Evolutionary conservation across 2,329 filamentous ascomycete genomes (phyloP), one percentile per base, ranked within the genome.

Genomic region (Fusarium praegraminearum): DNA sequence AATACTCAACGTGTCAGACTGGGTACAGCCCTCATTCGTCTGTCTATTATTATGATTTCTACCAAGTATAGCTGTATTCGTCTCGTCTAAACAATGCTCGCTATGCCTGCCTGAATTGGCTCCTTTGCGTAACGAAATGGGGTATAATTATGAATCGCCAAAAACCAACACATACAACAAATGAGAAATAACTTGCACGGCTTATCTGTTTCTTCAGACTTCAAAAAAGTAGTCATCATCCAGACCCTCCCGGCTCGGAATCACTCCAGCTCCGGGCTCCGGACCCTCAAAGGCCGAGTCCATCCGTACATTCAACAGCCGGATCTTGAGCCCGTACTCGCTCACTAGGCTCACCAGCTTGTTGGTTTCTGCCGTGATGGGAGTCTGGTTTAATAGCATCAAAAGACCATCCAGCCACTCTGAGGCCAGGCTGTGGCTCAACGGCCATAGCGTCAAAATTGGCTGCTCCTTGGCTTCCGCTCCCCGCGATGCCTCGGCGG

Each of bases 341-440:
- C 90, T 90, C 63, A 98, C 92, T 74, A 98, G 83, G 57, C 90
- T 89, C 56, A 98, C 91, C 66, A 98, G 83, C 79, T 96, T 97
- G 77, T 91, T 95, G 36, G 96, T 98, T 81, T 98, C 95, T 4
- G 94, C 89, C n/a, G 96, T 99, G 77, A 99, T 98, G 22, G 96
- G 96, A 62, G 94, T 89, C 80, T 99, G 96, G 76, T 97, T 94
- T 26, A 99, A 86, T 57, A 99, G 85, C 94, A 99, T 97, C 59
- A 98, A 85, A 69, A 99, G 82, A 1, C 96, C 96, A 78, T 99
- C 96, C 7, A 99, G 86, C 96, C 96, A 99, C 80, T 99, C 96
- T 1, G 94, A 97, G 12, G 96, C 96, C 49, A 96, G 83, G 69
- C 89, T 93, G 77, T 96, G 91, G 62, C 89, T 92, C 62, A 89